phyloP scores from a whole-genome alignment of 164 flowering plant genomes.

The Berberis thunbergii region DNA sequence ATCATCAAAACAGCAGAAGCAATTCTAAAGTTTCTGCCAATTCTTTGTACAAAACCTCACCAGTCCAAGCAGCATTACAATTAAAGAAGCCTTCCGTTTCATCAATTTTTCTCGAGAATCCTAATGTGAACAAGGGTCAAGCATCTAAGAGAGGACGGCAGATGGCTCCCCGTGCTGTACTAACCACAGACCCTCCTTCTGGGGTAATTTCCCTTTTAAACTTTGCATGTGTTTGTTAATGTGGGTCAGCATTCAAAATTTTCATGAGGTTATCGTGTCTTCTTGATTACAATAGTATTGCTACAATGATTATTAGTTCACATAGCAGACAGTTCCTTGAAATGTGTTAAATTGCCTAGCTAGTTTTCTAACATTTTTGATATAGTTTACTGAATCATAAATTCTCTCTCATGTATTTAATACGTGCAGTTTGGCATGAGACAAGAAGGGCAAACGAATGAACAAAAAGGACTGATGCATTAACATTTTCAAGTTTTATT shows the following conservation, averaged over 20 bases:
- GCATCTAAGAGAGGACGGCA: conserved; percentile 22
- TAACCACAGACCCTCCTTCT: conserved; percentile 50
- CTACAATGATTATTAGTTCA: too few species aligned
- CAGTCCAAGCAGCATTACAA: conserved; percentile 27
- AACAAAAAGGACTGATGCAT: too few species aligned
- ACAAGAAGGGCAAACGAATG: too few species aligned
- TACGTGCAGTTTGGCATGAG: too few species aligned
- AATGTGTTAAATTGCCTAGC: too few species aligned
- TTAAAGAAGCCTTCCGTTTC: conserved; percentile 22
- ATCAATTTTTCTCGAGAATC: conserved; percentile 31
- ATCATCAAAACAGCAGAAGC: conserved; percentile 30
- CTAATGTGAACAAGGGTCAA: conserved; percentile 18
- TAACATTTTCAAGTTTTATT: too few species aligned
- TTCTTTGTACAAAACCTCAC: conserved; percentile 28
- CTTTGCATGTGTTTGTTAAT: too few species aligned
- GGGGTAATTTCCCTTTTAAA: conserved; percentile 33
- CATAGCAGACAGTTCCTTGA: too few species aligned
- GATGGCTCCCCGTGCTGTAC: conserved; percentile 44
- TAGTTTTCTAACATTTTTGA: too few species aligned
- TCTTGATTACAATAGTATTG: background rate
- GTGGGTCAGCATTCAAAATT: background rate
- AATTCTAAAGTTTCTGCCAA: conserved; percentile 30
- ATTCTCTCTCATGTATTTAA: too few species aligned
- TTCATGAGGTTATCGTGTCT: background rate
- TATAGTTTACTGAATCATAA: too few species aligned